phyloP scores from a whole-genome alignment of 148 eudicot genomes.

The Amaranthus cruentus region DNA sequence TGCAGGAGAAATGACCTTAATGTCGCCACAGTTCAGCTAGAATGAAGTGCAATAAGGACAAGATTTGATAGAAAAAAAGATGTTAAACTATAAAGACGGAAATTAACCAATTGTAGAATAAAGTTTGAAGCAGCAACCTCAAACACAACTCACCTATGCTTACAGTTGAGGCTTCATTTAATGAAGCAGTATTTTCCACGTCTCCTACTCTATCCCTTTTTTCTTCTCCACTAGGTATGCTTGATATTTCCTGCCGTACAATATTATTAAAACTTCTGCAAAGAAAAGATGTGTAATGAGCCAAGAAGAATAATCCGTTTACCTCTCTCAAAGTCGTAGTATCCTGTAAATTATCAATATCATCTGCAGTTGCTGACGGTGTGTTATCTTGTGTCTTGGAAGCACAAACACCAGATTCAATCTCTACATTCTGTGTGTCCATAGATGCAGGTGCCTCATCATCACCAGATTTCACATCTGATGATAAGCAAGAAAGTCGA shows the following conservation, averaged over 20 bases:
- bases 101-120: background rate
- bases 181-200: background rate
- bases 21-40: background rate
- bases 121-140: background rate
- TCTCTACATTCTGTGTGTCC: conserved; percentile 22
- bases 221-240: conserved; percentile 10
- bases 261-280: conserved; percentile 3
- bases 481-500: conserved; percentile 43
- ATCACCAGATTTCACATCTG: conserved; percentile 22
- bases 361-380: conserved; percentile 16
- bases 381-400: conserved; percentile 23
- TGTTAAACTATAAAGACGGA: background rate
- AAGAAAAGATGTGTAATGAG: background rate
- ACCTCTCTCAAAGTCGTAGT: conserved; percentile 22
- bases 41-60: background rate
- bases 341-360: conserved; percentile 23
- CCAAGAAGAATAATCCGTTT: conserved; percentile 14
- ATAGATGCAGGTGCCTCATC: conserved; percentile 24
- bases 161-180: conserved; percentile 7
- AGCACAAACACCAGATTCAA: conserved; percentile 18
- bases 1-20: background rate
- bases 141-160: conserved; percentile 20
- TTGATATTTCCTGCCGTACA: conserved; percentile 21
- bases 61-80: background rate
- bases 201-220: conserved; percentile 8